These are phyloP conservation scores for Fraxinus cuspidata DNA, from an alignment of 257 asterid species.

Conservation along the genomic window DNA sequence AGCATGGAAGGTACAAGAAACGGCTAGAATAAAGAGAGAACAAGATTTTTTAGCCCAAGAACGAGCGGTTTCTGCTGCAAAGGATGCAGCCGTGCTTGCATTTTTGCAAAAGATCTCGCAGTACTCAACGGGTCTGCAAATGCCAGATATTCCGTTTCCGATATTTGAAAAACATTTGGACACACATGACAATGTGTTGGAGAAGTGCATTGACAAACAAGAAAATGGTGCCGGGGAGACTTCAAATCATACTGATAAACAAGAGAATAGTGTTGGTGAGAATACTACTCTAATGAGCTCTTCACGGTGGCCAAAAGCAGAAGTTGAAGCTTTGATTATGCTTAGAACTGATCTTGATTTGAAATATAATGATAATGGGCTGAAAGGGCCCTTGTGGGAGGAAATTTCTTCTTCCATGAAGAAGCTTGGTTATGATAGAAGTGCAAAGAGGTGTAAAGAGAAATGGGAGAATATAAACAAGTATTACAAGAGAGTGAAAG, in stretches of 20 bases:
- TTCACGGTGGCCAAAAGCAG: constrained; percentile 82
- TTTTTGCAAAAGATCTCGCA: constrained; percentile 58
- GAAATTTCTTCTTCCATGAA: constrained; percentile 68
- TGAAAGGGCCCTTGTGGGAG: constrained; percentile 77
- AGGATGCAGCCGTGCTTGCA: constrained; percentile 66
- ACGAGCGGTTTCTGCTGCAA: constrained; percentile 53
- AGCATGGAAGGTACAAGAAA: constrained; percentile 68
- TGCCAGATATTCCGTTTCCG: constrained; percentile 39
- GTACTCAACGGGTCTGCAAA: constrained; percentile 36
- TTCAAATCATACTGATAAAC: constrained; percentile 34
- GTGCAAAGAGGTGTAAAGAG: constrained; percentile 79
- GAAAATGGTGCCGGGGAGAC: constrained; percentile 35
- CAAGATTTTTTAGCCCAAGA: constrained; percentile 55
- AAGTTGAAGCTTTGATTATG: constrained; percentile 69
- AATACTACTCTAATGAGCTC: constrained; percentile 39
- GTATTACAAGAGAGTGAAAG: constrained; percentile 74
- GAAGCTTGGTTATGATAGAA: constrained; percentile 64
- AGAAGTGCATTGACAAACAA: constrained; percentile 26
- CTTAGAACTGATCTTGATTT: constrained; percentile 57
- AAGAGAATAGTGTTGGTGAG: constrained; percentile 40
- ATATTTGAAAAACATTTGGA: constrained; percentile 30
- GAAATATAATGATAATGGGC: constrained; percentile 59
- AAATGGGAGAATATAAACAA: constrained; percentile 91
- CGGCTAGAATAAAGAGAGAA: constrained; percentile 63
- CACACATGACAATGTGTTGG: constrained; percentile 31